Percentiles rank a stretch among this genome's conserved stretches.
Evolutionary conservation across 306 rosid genomes (phyloP).

Genomic region (Cicer yamashitae): DNA sequence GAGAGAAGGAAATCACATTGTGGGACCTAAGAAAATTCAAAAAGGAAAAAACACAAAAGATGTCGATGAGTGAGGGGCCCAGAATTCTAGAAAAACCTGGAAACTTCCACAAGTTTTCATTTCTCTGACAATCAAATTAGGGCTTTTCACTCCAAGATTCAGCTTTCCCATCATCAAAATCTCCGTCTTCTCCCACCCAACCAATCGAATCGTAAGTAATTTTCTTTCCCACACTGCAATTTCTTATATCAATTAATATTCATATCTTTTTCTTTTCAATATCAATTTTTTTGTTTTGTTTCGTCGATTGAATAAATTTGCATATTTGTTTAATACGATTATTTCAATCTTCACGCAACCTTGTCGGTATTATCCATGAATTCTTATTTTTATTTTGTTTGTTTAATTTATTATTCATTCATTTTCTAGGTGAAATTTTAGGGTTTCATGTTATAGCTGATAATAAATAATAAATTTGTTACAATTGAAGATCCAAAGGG

Average conservation of each 20-base stretch:
- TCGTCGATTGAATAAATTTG: neutral
- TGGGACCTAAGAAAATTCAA: too few relatives aligned
- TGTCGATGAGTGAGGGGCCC: neutral
- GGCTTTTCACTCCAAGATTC: slow-evolving; percentile 13
- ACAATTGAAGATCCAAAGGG: slow-evolving; percentile 31
- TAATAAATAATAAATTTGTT: neutral
- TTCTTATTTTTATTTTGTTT: neutral
- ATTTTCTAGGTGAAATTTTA: slow-evolving; percentile 1
- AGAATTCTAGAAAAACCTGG: slow-evolving; percentile 34
- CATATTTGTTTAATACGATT: neutral
- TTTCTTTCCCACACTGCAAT: slow-evolving; percentile 4
- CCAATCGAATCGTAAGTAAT: slow-evolving; percentile 39
- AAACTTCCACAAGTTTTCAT: slow-evolving; percentile 33
- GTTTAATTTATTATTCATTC: neutral
- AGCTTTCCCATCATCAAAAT: neutral
- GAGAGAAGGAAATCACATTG: too few relatives aligned
- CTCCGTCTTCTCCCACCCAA: neutral
- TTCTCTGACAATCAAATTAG: slow-evolving; percentile 26
- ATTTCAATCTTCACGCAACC: neutral
- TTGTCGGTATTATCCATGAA: neutral
- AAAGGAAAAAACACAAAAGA: too few relatives aligned
- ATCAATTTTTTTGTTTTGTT: neutral
- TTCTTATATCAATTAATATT: neutral
- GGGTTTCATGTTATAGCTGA: slow-evolving; percentile 36
- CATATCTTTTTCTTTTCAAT: neutral